Base-by-base conservation (phyloP, 148 eudicot species). In the Rhododendron griersonianum region DNA sequence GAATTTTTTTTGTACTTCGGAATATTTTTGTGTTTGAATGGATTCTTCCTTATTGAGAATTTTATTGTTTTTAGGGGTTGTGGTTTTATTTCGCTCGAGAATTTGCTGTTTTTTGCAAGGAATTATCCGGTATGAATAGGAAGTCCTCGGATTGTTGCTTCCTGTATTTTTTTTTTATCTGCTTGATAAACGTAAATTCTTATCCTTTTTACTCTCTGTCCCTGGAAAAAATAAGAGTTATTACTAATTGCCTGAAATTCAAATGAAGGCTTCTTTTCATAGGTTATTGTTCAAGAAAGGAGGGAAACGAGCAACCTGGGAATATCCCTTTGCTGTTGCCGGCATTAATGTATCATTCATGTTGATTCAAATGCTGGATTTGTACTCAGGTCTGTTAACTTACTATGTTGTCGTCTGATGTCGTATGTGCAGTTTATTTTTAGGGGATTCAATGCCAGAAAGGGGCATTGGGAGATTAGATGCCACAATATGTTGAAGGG, bases 271-370 rank as follows among this genome's bases (percentile, higher is more conserved):
- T 87, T 86, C 93, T 84, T 97, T 94, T 86, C 96, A 88, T 84
- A 94, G 95, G 91, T 91, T 97, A 87, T 88, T 97, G 87, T 87
- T 90, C 87, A 97, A 97, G 91, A 87, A 93, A 91, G 93, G 88
- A 57, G 99, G 98, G 69, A 80, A 88, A 28, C 90, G 99, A 81
- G 95, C 98, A 23, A 76, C 71, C 5, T 97, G 99, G 98, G 99
- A 97, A 86, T 97, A 97, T 86, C 99, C 99, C 23, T 97, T 97
- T 84, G 99, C 98, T 89, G 96, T 92, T 71, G 99, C 99, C 75
- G 99, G 99, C 80, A 93, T 97, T 80, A 97, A 97, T 81, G 65
- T 97, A 28, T 86, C 99, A 50, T 97, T 91, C 89, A 97, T 94
- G 98, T 88, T 97, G 86, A 93, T 91, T 84, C 98, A 95, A 89